Evolutionary conservation across 495 filamentous ascomycete species (phyloP), one percentile per base, ranked within the genome.

Genomic region (Penicillium verhagenii): DNA sequence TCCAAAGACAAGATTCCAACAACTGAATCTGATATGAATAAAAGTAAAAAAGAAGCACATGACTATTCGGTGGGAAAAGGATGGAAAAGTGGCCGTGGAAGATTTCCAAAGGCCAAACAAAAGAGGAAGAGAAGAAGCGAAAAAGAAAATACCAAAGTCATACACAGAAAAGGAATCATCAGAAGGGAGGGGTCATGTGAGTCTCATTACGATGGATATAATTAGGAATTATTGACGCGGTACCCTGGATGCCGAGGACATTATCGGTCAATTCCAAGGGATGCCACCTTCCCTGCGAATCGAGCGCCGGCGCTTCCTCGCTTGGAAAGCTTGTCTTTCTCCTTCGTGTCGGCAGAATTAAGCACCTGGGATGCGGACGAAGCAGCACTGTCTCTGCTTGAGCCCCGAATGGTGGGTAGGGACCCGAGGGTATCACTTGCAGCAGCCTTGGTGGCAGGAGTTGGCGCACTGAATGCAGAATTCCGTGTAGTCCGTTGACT

Each of bases 401-500:
- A 48, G 6, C 65, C 69, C 33, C 70, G 66, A 24, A 82, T 76
- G 16, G 72, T 74, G 4, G 79, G 79, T 13, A 81, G 63, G 2
- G 77, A 74, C 9, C 75, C 71, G 1, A 80, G 53, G 1, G 70
- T 78, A 52, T 81, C 78, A 31, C 39, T 63, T 1, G 59, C 58
- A 3, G 59, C 51, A 23, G 62, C 31, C 57, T 61, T 73, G 3
- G 60, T 29, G 8, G 57, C 47, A 38, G 59, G 48, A 24, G 58
- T 47, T 14, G 66, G 60, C 16, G 49, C 29, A 23, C 47, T 59
- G 42, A 73, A 73, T 1, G 56, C 66, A n/a, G 67, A 53, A 8
- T 61, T 44, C 19, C 68, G 59, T 11, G 81, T 82, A 20, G 81
- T 84, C 62, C 96, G 96, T 65, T 90, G 84, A 50, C 92, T 91